Evolutionary conservation across 2,329 filamentous ascomycete species (phyloP).

Genomic region (Elsinoe ampelina): DNA sequence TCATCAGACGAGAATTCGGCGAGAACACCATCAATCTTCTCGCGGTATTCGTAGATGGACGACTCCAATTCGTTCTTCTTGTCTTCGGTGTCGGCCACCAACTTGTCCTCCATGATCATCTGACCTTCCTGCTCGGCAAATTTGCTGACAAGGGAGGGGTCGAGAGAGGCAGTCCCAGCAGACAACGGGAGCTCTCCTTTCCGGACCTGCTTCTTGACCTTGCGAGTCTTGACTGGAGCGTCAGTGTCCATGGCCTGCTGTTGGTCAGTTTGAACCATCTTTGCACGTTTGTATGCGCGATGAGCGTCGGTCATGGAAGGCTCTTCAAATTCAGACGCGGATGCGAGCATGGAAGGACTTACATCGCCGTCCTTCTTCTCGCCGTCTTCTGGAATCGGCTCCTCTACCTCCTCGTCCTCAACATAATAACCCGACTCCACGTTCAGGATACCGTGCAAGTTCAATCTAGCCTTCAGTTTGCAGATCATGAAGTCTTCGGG

Average conservation of each 20-base stretch:
- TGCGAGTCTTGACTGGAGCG: constrained; percentile 71
- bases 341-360: neutral
- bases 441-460: constrained; percentile 92
- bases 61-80: constrained; percentile 99
- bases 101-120: constrained; percentile 98
- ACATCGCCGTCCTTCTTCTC: constrained; percentile 59
- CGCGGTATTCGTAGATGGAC: constrained; percentile 92
- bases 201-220: constrained; percentile 98
- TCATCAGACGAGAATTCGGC: constrained; percentile 81
- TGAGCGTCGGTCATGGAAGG: neutral
- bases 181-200: constrained; percentile 91
- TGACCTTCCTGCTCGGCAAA: constrained; percentile 70
- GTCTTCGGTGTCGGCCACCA: constrained; percentile 94
- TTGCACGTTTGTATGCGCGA: constrained; percentile 15
- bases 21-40: constrained; percentile 89
- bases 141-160: constrained; percentile 55
- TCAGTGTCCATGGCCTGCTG: constrained; percentile 79
- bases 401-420: constrained; percentile 94
- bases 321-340: neutral
- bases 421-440: constrained; percentile 97
- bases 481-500: constrained; percentile 99
- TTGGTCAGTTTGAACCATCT: constrained; percentile 23
- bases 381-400: constrained; percentile 59
- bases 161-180: constrained; percentile 71
- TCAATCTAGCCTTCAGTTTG: constrained; percentile 96